These are phyloP conservation scores for Xerocomus nothofagi DNA, from an alignment of 1,284 basidiomycete species.

Conservation along the genomic window DNA sequence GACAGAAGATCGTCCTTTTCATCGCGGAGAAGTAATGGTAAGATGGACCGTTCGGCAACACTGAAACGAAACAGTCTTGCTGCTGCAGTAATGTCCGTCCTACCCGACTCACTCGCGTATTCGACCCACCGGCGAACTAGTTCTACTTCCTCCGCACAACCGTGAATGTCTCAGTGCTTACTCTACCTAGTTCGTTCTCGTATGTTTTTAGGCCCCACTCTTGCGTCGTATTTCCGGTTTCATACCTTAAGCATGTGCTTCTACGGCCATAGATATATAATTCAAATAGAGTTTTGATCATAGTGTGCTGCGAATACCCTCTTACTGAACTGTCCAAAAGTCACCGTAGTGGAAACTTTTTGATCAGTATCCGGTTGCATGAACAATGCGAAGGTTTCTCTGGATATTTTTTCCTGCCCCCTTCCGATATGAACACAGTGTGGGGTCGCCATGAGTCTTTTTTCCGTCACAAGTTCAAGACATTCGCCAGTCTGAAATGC, in stretches of 20 bases:
- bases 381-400: slow-evolving; percentile 88
- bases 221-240: slow-evolving; percentile 6
- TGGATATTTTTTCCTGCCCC: slow-evolving; percentile 55
- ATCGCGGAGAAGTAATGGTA: slow-evolving; percentile 40
- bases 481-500: slow-evolving; percentile 96
- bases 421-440: slow-evolving; percentile 82
- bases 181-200: neutral
- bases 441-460: slow-evolving; percentile 79
- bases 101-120: slow-evolving; percentile 53
- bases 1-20: slow-evolving; percentile 53
- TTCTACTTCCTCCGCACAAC: slow-evolving; percentile 26
- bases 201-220: neutral
- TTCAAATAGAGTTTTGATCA: slow-evolving; percentile 31
- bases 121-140: slow-evolving; percentile 43
- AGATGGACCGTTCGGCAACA: slow-evolving; percentile 36
- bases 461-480: slow-evolving; percentile 80
- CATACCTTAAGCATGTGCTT: slow-evolving; percentile 14
- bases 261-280: slow-evolving; percentile 11
- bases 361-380: slow-evolving; percentile 88
- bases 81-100: slow-evolving; percentile 57
- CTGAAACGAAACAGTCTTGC: slow-evolving; percentile 60
- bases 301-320: slow-evolving; percentile 82
- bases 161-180: slow-evolving; percentile 10
- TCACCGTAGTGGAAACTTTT: slow-evolving; percentile 64
- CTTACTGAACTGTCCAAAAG: slow-evolving; percentile 89